phyloP scores from a whole-genome alignment of 768 basidiomycete genomes.

The Paxillus involutus region DNA sequence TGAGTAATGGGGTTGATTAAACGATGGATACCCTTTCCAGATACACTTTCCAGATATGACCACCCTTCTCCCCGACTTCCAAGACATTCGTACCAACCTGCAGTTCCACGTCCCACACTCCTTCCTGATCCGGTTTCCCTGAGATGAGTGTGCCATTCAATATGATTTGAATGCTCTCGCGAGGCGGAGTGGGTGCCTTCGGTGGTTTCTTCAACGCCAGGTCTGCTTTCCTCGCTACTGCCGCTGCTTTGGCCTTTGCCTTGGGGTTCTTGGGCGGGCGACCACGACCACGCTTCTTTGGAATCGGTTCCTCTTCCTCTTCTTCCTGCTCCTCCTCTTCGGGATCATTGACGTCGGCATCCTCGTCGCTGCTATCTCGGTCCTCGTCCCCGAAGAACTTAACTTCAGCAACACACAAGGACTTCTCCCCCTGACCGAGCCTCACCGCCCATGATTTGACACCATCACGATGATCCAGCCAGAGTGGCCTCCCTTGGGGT shows the following conservation, averaged over 20 bases:
- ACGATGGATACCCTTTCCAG: constrained; percentile 42
- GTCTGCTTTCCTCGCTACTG: constrained; percentile 32
- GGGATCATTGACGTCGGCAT: constrained; percentile 44
- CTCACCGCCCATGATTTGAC: constrained; percentile 75
- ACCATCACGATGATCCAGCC: constrained; percentile 65
- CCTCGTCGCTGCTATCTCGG: constrained; percentile 56
- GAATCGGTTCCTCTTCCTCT: constrained; percentile 34
- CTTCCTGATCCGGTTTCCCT: constrained; percentile 44
- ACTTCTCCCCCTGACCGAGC: constrained; percentile 56
- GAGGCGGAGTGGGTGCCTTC: constrained; percentile 38
- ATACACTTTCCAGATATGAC: constrained; percentile 70
- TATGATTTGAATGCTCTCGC: constrained; percentile 60
- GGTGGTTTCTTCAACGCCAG: constrained; percentile 42
- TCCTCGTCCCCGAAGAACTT: constrained; percentile 57
- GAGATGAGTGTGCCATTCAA: constrained; percentile 56
- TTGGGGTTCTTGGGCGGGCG: constrained; percentile 34
- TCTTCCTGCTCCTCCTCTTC: constrained; percentile 49
- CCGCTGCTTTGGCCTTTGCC: constrained; percentile 30
- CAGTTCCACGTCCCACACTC: constrained; percentile 64
- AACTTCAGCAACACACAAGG: constrained; percentile 53
- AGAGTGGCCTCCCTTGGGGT: constrained; percentile 57
- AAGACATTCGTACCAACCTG: constrained; percentile 59
- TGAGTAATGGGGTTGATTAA: constrained; percentile 13
- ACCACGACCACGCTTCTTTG: constrained; percentile 44
- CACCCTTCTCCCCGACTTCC: constrained; percentile 73